These are phyloP conservation scores for Tuber borchii DNA, from an alignment of 495 filamentous ascomycete species.

Conservation along the genomic window DNA sequence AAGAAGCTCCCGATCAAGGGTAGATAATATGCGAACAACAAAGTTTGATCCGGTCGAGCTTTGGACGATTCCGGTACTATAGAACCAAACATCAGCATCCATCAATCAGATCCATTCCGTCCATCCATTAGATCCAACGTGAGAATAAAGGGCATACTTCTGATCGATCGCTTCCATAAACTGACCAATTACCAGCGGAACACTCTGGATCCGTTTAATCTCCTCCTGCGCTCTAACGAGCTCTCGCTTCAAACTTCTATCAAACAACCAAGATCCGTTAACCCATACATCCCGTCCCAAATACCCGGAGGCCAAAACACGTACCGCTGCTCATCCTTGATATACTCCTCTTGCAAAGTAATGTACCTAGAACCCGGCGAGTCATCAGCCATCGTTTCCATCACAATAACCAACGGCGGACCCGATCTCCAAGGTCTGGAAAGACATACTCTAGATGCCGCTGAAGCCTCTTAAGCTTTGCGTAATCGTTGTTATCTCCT, in stretches of 20 bases:
- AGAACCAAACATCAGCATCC: conserved; percentile 1
- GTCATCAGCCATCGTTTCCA: conserved; percentile 12
- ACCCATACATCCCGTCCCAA: not conserved
- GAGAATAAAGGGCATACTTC: conserved; percentile 57
- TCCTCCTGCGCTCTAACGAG: conserved; percentile 96
- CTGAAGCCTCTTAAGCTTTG: conserved; percentile 87
- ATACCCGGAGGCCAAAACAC: conserved; percentile 7
- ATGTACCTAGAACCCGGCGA: conserved; percentile 62
- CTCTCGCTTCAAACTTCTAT: conserved; percentile 90
- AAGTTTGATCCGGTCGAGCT: conserved; percentile 98
- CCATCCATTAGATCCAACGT: not conserved
- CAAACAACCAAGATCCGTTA: conserved; percentile 19
- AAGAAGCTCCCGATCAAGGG: conserved; percentile 92
- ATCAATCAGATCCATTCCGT: not conserved
- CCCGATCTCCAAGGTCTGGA: not conserved
- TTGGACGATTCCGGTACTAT: conserved; percentile 93
- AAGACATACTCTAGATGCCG: conserved; percentile 77
- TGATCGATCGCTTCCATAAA: conserved; percentile 99
- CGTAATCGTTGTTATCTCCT: conserved; percentile 87
- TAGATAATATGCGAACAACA: conserved; percentile 95
- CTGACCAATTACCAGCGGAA: conserved; percentile 94
- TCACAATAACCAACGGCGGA: not conserved
- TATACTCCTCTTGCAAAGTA: conserved; percentile 97
- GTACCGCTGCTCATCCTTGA: conserved; percentile 98
- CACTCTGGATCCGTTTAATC: conserved; percentile 98